phyloP scores from a whole-genome alignment of 164 flowering plant genomes.

The Vitis amurensis region DNA sequence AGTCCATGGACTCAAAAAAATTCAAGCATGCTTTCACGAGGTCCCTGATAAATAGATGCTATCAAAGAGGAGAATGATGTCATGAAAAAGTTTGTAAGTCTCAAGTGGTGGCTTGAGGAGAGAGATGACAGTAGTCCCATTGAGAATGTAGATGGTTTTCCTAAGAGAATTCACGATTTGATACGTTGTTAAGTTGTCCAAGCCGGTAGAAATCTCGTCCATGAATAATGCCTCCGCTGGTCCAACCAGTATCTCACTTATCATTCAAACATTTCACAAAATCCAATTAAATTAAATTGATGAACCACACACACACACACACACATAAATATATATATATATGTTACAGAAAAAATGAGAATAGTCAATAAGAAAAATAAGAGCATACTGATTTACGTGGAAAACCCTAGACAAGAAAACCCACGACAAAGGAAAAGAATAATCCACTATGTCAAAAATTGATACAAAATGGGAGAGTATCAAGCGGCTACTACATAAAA shows the following conservation, averaged over 20 bases:
- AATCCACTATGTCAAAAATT: too few relatives aligned
- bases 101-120: conserved; percentile 12
- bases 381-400: too few relatives aligned
- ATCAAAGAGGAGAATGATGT: conserved; percentile 13
- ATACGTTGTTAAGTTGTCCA: conserved; percentile 10
- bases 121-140: conserved; percentile 7
- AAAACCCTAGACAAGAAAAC: too few relatives aligned
- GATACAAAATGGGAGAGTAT: too few relatives aligned
- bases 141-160: not conserved
- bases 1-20: not conserved
- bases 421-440: too few relatives aligned
- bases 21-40: conserved; percentile 10
- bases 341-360: too few relatives aligned
- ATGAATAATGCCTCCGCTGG: not conserved
- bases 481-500: too few relatives aligned
- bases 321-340: too few relatives aligned
- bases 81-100: not conserved
- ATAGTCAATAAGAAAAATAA: too few relatives aligned
- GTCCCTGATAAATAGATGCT: conserved; percentile 10
- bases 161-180: conserved; percentile 7
- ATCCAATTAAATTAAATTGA: too few relatives aligned
- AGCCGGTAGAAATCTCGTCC: conserved; percentile 12
- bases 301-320: too few relatives aligned
- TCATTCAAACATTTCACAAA: too few relatives aligned
- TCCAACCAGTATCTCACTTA: conserved; percentile 13